Percentiles rank a stretch among this genome's conserved stretches.
Evolutionary conservation across 768 basidiomycete genomes (phyloP).

Genomic region (Leucocoprinus sp.): DNA sequence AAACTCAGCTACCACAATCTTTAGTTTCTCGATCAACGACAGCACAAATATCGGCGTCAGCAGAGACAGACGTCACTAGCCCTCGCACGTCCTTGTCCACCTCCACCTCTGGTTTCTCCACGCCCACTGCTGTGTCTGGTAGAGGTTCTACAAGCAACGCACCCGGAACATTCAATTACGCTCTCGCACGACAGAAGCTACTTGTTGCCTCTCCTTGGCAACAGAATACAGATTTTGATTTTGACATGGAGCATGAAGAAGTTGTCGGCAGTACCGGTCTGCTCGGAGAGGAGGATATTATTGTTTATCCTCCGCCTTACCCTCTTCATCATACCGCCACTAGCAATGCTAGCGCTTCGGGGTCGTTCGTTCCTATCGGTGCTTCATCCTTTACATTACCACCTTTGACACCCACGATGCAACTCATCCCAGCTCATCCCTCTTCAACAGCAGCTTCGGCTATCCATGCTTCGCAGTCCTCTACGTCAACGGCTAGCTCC

Average conservation of each 20-base stretch:
- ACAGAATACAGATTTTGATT: constrained; percentile 16
- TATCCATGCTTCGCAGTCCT: constrained; percentile 6
- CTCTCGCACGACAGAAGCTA: constrained; percentile 43
- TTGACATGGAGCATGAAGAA: not conserved
- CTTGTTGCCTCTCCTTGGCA: constrained; percentile 33
- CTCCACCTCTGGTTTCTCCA: constrained; percentile 46
- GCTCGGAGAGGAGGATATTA: constrained; percentile 3
- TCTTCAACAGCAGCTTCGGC: not conserved
- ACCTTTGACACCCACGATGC: not conserved
- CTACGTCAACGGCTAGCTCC: constrained; percentile 8
- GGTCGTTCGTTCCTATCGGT: constrained; percentile 12
- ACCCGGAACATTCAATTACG: constrained; percentile 35
- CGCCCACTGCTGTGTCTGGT: constrained; percentile 32
- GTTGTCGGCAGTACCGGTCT: constrained; percentile 9
- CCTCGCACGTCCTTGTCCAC: constrained; percentile 11
- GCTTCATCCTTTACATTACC: constrained; percentile 8
- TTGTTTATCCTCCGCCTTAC: constrained; percentile 7
- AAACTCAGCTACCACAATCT: not conserved
- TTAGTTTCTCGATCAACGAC: not conserved
- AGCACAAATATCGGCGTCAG: constrained; percentile 17
- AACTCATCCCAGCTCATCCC: constrained; percentile 3
- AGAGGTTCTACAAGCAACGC: constrained; percentile 20
- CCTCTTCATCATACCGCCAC: not conserved
- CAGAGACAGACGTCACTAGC: constrained; percentile 24
- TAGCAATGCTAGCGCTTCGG: constrained; percentile 29